Evolutionary conservation across 2,329 filamentous ascomycete species (phyloP), one percentile per base, ranked within the genome.

Genomic region (Penicillium sp.): DNA sequence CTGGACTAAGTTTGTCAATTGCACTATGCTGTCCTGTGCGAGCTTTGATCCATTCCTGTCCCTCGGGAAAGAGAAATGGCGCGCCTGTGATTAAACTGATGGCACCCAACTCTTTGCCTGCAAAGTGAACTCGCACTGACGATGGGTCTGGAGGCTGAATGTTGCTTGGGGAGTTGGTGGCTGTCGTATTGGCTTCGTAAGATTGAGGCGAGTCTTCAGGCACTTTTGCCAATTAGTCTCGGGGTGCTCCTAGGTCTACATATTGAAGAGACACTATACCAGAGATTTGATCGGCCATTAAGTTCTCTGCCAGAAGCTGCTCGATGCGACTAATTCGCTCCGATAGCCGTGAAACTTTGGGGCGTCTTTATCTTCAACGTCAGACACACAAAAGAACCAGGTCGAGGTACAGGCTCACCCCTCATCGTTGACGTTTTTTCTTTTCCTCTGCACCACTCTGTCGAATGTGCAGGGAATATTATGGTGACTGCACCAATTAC

Each of bases 401-500:
- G 23, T 10, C 23, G 8, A n/a, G 10, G 1, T 33, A 38, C 8
- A 35, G 19, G 45, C 62, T 61, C 66, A 72, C 70, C 56, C 51
- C 25, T 60, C 62, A 55, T 67, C 60, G 27, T 55, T 57, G 33
- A 57, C 62, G 9, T 61, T 62, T 59, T 70, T 74, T n/a, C 70
- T 64, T 53, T 66, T 69, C 33, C 69, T 65, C 27, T 61, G 65
- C 29, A 69, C 59, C 10, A 65, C 63, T 57, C 74, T 60, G 29
- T 70, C 73, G 63, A 81, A 82, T 8, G 78, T 82, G 66, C 81
- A 83, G 19, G 73, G 65, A 21, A 79, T 71, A 53, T 74, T 68
- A 61, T 82, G 80, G 65, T 82, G 78, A 49, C 71, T 73, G 63
- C 80, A 82, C 79, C 80, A 82, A 65, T 82, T 78, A 68, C 80